Evolutionary conservation across 768 basidiomycete species (phyloP).

Genomic region (Mycena sanguinolenta): DNA sequence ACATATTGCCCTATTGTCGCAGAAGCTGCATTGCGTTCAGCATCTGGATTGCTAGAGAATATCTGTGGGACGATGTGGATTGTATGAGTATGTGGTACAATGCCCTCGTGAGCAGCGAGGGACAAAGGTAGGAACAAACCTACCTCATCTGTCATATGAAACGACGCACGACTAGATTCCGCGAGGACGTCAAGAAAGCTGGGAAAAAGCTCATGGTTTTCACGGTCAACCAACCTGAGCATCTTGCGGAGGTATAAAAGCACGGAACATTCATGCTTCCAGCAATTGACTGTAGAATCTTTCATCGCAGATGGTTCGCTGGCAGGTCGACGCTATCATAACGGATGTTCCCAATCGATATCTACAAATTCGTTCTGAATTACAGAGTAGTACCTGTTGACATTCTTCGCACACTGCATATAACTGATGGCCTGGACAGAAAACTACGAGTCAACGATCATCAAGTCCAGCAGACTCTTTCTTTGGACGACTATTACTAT

Average conservation of each 20-base stretch:
- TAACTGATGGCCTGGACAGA: slow-evolving; percentile 40
- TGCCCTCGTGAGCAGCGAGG: slow-evolving; percentile 65
- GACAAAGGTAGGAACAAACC: slow-evolving; percentile 55
- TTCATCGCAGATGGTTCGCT: slow-evolving; percentile 58
- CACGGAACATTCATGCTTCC: not conserved
- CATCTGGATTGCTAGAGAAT: slow-evolving; percentile 65
- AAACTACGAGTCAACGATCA: slow-evolving; percentile 57
- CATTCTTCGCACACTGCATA: not conserved
- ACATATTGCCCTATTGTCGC: slow-evolving; percentile 71
- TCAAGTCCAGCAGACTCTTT: slow-evolving; percentile 56
- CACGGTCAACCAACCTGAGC: slow-evolving; percentile 78
- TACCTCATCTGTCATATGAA: slow-evolving; percentile 4
- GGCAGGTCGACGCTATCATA: slow-evolving; percentile 65
- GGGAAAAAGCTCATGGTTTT: slow-evolving; percentile 77
- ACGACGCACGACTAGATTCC: slow-evolving; percentile 59
- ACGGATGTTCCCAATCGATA: slow-evolving; percentile 65
- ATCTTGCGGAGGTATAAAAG: slow-evolving; percentile 67
- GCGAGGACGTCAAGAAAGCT: slow-evolving; percentile 65
- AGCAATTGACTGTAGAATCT: not conserved
- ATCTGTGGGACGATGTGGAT: slow-evolving; percentile 76
- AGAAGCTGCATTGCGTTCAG: slow-evolving; percentile 73
- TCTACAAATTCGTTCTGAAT: slow-evolving; percentile 54
- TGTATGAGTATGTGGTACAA: slow-evolving; percentile 75
- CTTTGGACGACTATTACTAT: slow-evolving; percentile 61
- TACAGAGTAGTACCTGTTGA: slow-evolving; percentile 54